Percentiles rank a stretch among this genome's conserved stretches.
Evolutionary conservation across 805 yeast species (phyloP).

Genomic region (Debaryomyces tyrocola): DNA sequence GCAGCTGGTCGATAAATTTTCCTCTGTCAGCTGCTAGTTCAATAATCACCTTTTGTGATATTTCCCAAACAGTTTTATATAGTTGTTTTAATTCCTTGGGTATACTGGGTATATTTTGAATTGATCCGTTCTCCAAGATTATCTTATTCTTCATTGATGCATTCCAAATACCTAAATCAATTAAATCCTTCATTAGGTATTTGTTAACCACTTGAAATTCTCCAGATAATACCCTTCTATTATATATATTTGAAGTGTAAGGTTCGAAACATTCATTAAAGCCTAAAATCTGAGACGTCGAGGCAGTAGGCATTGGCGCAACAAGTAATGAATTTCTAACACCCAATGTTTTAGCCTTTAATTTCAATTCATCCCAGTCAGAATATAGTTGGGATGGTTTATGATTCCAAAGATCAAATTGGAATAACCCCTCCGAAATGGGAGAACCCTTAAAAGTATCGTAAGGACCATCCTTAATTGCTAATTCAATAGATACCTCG

Average conservation of each 20-base stretch:
- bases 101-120: conserved; percentile 70
- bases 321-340: conserved; percentile 83
- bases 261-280: conserved; percentile 97
- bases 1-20: conserved; percentile 60
- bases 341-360: conserved; percentile 60
- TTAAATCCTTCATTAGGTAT: conserved; percentile 78
- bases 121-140: conserved; percentile 78
- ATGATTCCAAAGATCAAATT: conserved; percentile 83
- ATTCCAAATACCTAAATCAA: conserved; percentile 81
- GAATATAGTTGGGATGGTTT: conserved; percentile 74
- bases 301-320: conserved; percentile 98
- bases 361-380: conserved; percentile 79
- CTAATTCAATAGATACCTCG: conserved; percentile 84
- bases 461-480: conserved; percentile 67
- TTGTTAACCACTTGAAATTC: conserved; percentile 92
- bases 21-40: conserved; percentile 85
- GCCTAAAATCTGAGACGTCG: conserved; percentile 94
- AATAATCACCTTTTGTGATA: conserved; percentile 79
- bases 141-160: conserved; percentile 75
- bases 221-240: conserved; percentile 88
- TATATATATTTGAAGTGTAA: conserved; percentile 86
- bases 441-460: conserved; percentile 82
- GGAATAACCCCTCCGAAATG: conserved; percentile 79
- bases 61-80: conserved; percentile 97
- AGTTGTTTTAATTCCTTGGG: conserved; percentile 73